Base-by-base conservation (phyloP, 2,329 filamentous ascomycete species). In the Claviceps sp. region DNA sequence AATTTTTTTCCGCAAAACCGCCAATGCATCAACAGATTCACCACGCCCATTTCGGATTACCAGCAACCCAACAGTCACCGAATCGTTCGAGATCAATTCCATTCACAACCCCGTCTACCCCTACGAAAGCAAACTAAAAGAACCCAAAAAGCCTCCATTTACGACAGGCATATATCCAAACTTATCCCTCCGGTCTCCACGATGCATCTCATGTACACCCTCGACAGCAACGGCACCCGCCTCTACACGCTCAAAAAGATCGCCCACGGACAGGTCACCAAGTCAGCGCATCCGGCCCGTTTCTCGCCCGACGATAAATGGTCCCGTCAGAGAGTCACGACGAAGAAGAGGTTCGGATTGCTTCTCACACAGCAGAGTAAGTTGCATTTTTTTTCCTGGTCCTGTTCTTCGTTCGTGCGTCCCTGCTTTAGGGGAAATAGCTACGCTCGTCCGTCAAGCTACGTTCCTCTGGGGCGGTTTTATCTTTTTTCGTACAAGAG, bases 251-350 rank as follows among this genome's bases (percentile, higher is more conserved):
- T 97, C 59, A 91, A 96, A 74, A 96, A 97, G 76, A 81, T 94
- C 60, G 74, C 78, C 62, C 77, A 82, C 61, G 85, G 86, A 65
- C 81, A 89, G 66, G 88, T 96, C 65, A 95, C 91, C 69, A 95
- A 95, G 78, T 93, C 87, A 51, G 93, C 93, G 52, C 91, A 97
- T 74, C 91, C 93, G 47, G 93, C 93, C 44, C 81, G 93, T 61
- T 98, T 97, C 77, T 95, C 89, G 47, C 93, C 93, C 57, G 93
- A 98, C 73, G 93, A 98, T 78, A 95, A 96, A 78, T 97, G 94
- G 80, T 95, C 89, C 64, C 87, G 89, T 66, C 91, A 97, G 74
- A 83, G 93, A 61, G 89, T 97, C 48, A 94, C 89, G 19, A 78
- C 97, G 64, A 95, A 96, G 84, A 89, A 87, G 75, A 80, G 93